A percentile compares a stretch with the other conserved stretches of the same genome.
These are phyloP conservation scores for Papiliotrema flavescens DNA, from an alignment of 1,284 basidiomycete species.

Conservation along the genomic window DNA sequence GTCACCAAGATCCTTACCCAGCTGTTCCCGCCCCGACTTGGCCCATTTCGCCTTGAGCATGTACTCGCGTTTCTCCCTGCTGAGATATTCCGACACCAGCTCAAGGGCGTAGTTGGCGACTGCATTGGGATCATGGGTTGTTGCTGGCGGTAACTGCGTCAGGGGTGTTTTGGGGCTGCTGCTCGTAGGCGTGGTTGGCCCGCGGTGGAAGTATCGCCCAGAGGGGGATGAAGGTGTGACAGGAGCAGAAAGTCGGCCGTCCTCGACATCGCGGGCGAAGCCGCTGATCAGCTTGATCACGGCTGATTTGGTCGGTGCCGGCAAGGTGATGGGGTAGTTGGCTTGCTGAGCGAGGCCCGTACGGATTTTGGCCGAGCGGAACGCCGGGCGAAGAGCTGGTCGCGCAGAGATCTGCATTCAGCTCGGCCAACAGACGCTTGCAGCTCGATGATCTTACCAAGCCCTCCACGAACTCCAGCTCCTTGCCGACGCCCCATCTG, in stretches of 20 bases:
- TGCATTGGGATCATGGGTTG: too few species aligned
- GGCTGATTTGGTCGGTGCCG: slow-evolving; percentile 42
- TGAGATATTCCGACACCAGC: slow-evolving; percentile 43
- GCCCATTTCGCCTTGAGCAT: slow-evolving; percentile 48
- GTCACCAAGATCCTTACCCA: slow-evolving; percentile 45
- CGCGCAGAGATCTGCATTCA: slow-evolving; percentile 6
- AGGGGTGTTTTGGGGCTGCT: too few species aligned
- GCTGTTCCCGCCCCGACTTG: slow-evolving; percentile 40
- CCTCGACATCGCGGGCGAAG: slow-evolving; percentile 30
- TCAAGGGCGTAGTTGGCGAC: slow-evolving; percentile 33
- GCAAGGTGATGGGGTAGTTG: slow-evolving; percentile 34
- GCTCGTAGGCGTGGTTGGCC: too few species aligned
- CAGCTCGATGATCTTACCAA: slow-evolving; percentile 23
- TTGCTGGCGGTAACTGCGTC: too few species aligned
- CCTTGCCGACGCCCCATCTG: slow-evolving; percentile 40
- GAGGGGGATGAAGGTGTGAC: slow-evolving; percentile 6
- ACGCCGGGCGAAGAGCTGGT: slow-evolving; percentile 42
- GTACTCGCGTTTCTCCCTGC: slow-evolving; percentile 47
- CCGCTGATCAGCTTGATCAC: slow-evolving; percentile 36
- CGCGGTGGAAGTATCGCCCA: slow-evolving; percentile 1
- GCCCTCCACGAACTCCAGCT: slow-evolving; percentile 41
- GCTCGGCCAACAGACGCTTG: too few species aligned
- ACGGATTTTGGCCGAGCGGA: slow-evolving; percentile 42
- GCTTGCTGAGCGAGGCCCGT: slow-evolving; percentile 33
- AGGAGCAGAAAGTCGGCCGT: slow-evolving; percentile 11